Conservation (phyloP, 805 yeast genomes). For the Sporopachydermia lactativora region DNA sequence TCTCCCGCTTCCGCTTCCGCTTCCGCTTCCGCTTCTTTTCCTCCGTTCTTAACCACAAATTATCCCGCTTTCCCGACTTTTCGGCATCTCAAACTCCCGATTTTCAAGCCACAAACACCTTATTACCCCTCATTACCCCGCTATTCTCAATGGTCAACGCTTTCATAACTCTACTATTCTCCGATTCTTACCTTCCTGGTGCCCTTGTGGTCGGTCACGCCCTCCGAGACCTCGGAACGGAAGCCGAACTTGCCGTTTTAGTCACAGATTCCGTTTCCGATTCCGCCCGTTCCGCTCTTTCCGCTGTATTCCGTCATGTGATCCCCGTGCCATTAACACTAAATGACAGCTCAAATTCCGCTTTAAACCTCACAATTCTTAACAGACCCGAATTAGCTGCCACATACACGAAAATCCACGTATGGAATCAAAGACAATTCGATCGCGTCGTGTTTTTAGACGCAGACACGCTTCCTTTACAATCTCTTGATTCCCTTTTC, state of each 20-base stretch:
- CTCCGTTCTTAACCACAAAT: no score
- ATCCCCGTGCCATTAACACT: conserved; percentile 16
- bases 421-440: conserved; percentile 34
- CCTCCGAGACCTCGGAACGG: conserved; percentile 15
- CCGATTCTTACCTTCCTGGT: conserved; percentile 33
- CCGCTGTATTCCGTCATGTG: conserved; percentile 15
- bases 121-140: no score
- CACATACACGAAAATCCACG: conserved; percentile 39
- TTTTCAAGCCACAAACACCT: no score
- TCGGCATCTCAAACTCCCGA: no score
- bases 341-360: conserved; percentile 10
- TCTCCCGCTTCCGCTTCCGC: no score
- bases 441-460: conserved; percentile 34
- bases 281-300: conserved; percentile 9
- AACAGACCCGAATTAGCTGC: conserved; percentile 33
- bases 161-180: conserved; percentile 30
- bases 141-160: conserved; percentile 15
- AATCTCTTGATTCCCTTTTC: conserved; percentile 19
- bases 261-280: conserved; percentile 11
- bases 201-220: conserved; percentile 33
- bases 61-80: no score
- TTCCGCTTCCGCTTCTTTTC: no score
- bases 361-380: conserved; percentile 18
- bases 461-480: conserved; percentile 36
- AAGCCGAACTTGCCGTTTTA: conserved; percentile 15